Conservation (phyloP, 2,329 filamentous ascomycete genomes). For the Diaporthe ilicicola region DNA sequence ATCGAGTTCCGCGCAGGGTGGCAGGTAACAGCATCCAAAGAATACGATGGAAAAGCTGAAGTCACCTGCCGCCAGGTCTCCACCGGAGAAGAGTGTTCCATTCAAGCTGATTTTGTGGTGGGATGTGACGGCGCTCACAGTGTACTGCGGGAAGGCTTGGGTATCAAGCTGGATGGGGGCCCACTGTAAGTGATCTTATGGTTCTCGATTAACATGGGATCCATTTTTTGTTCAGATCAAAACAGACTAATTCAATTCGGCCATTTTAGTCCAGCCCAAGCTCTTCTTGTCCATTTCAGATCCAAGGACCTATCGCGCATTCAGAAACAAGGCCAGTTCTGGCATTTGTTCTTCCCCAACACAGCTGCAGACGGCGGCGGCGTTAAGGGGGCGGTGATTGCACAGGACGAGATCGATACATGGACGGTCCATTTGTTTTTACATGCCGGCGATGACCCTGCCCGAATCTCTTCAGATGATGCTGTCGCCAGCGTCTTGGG, state of each 20-base stretch:
- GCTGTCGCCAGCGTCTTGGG: constrained; percentile 25
- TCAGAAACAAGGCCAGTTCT: constrained; percentile 34
- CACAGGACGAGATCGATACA: constrained; percentile 26
- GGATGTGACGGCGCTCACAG: constrained; percentile 30
- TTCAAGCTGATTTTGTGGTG: neutral
- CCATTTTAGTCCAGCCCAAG: constrained; percentile 25
- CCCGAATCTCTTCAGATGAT: constrained; percentile 18
- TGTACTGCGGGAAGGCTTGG: constrained; percentile 2
- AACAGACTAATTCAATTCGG: too few species aligned
- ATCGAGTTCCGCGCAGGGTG: constrained; percentile 41
- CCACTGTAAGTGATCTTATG: constrained; percentile 24
- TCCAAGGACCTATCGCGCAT: constrained; percentile 32
- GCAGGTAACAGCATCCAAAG: constrained; percentile 35
- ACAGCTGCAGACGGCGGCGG: neutral
- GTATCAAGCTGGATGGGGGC: constrained; percentile 26
- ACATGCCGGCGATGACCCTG: neutral
- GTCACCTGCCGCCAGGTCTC: neutral
- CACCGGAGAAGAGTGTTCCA: neutral
- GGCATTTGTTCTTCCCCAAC: constrained; percentile 35
- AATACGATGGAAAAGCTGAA: neutral
- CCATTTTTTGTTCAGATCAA: neutral
- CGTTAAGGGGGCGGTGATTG: constrained; percentile 20
- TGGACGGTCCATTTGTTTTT: too few species aligned
- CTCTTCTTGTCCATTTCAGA: constrained; percentile 36
- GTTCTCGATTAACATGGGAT: neutral